Evolutionary conservation across 805 yeast species (phyloP), one percentile per base, ranked within the genome.

Genomic region (Ogataea polymorpha): DNA sequence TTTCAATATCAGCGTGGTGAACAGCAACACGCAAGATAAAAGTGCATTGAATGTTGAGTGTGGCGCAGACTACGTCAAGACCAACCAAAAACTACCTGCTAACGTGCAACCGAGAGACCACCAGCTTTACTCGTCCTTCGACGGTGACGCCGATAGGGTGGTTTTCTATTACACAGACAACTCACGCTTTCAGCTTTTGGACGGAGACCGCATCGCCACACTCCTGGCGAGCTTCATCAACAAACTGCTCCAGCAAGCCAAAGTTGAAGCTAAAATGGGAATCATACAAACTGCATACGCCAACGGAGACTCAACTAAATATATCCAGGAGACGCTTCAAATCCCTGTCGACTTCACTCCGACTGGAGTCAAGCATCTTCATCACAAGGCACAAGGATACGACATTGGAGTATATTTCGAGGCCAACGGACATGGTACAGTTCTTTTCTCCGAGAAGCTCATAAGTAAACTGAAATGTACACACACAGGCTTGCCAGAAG

Each of bases 371-470:
- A 93, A 93, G 64, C 96, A 93, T 66, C 70, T 93, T 49, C 99
- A 93, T 61, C 97, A 91, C 57, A 95, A 89, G 37, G 93, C 95
- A 1, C 78, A 75, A 45, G 73, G 79, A 31, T 93, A 77, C 57
- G 98, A 89, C 56, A 74, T 91, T 46, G 99, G 99, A 18, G 81
- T 93, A 12, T 93, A 93, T 65, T 93, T 93, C 55, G 99, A 93
- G 68, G 99, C 99, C 39, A 93, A 93, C 60, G 99, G 99, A n/a
- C 99, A 93, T 59, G 99, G 99, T 11, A 93, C 99, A 0, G 95
- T 91, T 6, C 70, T 88, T 15, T 93, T 93, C 59, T 79, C 86
- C 4, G 72, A 77, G 1, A 61, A 66, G 11, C 77, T 70, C 36
- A 44, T 78, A 41, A 63, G 66, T 13, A 67, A 68, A 5, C 69